These are phyloP conservation scores for Uncinocarpus reesii DNA, from an alignment of 2,329 filamentous ascomycete species.

Conservation along the genomic window DNA sequence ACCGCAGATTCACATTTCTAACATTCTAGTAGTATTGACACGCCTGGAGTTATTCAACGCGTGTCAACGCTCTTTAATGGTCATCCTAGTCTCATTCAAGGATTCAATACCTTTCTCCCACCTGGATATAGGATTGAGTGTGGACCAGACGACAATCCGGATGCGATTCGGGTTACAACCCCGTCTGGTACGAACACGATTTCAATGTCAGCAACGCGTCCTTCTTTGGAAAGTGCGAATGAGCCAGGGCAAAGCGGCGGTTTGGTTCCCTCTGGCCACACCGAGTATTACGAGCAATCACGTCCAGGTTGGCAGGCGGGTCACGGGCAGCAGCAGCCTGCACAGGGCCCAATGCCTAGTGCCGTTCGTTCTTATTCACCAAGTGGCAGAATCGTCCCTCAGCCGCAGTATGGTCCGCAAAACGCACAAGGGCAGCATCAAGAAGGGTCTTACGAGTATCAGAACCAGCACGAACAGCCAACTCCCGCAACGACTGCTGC, in stretches of 20 bases:
- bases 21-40: conserved; percentile 59
- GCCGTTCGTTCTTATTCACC: conserved; percentile 34
- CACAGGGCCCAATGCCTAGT: conserved; percentile 15
- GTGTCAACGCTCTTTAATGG: conserved; percentile 94
- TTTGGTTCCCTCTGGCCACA: conserved; percentile 26
- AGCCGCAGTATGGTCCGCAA: conserved; percentile 30
- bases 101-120: conserved; percentile 95
- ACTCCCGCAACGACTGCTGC: conserved; percentile 37
- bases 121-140: conserved; percentile 96
- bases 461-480: conserved; percentile 37
- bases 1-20: conserved; percentile 14
- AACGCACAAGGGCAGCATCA: conserved; percentile 31
- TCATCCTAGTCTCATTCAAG: conserved; percentile 89
- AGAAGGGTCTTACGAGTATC: conserved; percentile 36
- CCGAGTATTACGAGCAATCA: conserved; percentile 35
- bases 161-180: conserved; percentile 91
- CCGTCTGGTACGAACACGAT: conserved; percentile 95
- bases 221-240: conserved; percentile 24
- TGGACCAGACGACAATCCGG: conserved; percentile 83
- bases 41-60: conserved; percentile 90
- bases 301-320: conserved; percentile 30
- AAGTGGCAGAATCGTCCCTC: conserved; percentile 29
- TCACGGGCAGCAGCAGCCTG: conserved; percentile 19
- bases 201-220: conserved; percentile 51
- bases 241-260: conserved; percentile 27